Evolutionary conservation across 805 yeast genomes (phyloP), one percentile per base, ranked within the genome.

Genomic region (Myxozyma neotropica): DNA sequence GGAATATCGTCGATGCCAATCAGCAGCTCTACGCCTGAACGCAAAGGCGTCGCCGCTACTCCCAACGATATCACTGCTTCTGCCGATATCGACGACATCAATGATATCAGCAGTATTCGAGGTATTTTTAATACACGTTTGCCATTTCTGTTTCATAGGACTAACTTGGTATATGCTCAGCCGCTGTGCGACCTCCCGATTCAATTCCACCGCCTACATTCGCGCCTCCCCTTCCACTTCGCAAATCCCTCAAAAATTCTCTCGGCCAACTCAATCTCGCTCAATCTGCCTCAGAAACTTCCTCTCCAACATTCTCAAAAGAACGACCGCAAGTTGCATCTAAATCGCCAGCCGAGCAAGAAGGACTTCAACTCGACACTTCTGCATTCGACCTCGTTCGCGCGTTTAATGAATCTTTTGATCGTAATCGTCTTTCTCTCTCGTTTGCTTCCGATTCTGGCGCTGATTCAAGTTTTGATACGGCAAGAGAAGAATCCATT

Each of bases 191-290:
- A 46, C 38, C 17, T 19, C 38, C 19, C 23, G 39, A 46, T 15
- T 23, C 50, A 29, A n/a, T 8, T 13, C 13, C 35, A n/a, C n/a
- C n/a, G n/a, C n/a, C n/a, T n/a, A n/a, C n/a, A n/a, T n/a, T n/a
- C n/a, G 24, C 17, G 2, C 55, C 56, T 15, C 50, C 56, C 23
- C 50, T 33, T n/a, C 56, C 56, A 17, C 50, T 44, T 8, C 56
- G 44, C 21, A 43, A 26, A 21, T 43, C 49, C 15, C 31, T 21
- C 7, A 10, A 26, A 24, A 19, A 43, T 3, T 12, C 54, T 6
- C 15, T 13, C 33, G 19, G 39, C 26, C 36, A 26, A n/a, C 17
- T 27, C 17, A 43, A 49, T 35, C 53, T 15, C 43, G 23, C 33
- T 10, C 33, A 29, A 29, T 29, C 33, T 6, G 33, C 33, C 33